phyloP scores from a whole-genome alignment of 805 yeast genomes.

The Jamesozyma rosinii region DNA sequence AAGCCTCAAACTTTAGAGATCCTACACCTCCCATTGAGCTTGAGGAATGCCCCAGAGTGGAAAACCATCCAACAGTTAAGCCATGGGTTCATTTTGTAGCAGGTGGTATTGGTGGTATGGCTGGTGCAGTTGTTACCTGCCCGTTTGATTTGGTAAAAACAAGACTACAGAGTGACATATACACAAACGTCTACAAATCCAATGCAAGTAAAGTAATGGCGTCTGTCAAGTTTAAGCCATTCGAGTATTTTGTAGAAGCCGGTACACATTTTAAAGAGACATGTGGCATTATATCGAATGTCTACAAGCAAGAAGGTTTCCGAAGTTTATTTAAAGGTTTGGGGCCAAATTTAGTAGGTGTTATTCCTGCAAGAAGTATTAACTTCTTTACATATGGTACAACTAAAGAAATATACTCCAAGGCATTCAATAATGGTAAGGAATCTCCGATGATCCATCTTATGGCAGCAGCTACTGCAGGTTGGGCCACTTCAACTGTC shows the following conservation, averaged over 20 bases:
- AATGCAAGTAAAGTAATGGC: conserved; percentile 8
- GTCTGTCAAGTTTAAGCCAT: conserved; percentile 4
- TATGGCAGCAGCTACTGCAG: conserved; percentile 81
- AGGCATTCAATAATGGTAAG: conserved; percentile 56
- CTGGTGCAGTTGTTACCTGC: conserved; percentile 88
- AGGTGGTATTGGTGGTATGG: conserved; percentile 94
- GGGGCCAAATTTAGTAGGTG: conserved; percentile 95
- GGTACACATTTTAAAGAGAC: conserved; percentile 77
- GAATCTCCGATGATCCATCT: conserved; percentile 83
- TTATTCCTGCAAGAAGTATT: conserved; percentile 94
- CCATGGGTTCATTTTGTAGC: conserved; percentile 80
- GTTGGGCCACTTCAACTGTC: conserved; percentile 87
- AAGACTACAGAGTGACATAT: conserved; percentile 83
- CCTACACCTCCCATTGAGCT: conserved; percentile 24
- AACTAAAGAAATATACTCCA: conserved; percentile 69
- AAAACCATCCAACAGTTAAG: conserved; percentile 27
- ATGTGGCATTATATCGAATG: conserved; percentile 54
- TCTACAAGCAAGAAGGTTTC: conserved; percentile 70
- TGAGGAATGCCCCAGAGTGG: conserved; percentile 5
- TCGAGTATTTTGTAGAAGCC: conserved; percentile 37
- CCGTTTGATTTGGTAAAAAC: conserved; percentile 97
- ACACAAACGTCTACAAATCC: conserved; percentile 43
- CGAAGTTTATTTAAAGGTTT: conserved; percentile 85
- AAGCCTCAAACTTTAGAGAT: conserved; percentile 44
- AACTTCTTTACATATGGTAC: conserved; percentile 95